Evolutionary conservation across 2,329 filamentous ascomycete species (phyloP).

Genomic region (Septoria linicola): DNA sequence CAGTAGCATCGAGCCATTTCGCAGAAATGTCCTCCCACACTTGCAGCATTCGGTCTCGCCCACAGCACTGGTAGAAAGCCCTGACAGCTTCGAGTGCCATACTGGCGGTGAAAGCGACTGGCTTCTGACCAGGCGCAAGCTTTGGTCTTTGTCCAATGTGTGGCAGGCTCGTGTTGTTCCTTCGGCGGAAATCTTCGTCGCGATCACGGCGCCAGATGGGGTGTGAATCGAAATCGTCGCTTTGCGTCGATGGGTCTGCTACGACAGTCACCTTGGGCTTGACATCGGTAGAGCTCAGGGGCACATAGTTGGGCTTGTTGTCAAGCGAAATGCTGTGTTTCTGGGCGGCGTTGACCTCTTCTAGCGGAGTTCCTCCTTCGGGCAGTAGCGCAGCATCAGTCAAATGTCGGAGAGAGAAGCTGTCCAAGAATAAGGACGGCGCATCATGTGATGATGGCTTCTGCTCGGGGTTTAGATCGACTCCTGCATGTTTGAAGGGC

Average conservation of each 20-base stretch:
- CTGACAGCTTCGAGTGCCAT: slow-evolving; percentile 60
- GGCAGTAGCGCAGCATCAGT: background rate
- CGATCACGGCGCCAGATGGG: slow-evolving; percentile 1
- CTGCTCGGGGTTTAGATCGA: background rate
- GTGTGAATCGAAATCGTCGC: slow-evolving; percentile 1
- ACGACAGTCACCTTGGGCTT: background rate
- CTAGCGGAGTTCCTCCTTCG: background rate
- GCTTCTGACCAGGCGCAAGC: background rate
- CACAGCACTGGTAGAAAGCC: slow-evolving; percentile 64
- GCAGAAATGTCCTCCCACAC: slow-evolving; percentile 52
- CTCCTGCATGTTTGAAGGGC: too few species aligned
- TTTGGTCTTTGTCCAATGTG: background rate
- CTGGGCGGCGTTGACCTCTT: background rate
- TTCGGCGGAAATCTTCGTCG: background rate
- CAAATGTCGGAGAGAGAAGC: background rate
- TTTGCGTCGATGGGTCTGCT: background rate
- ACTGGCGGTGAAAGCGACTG: slow-evolving; percentile 44
- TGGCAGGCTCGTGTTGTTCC: background rate
- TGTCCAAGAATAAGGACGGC: slow-evolving; percentile 8
- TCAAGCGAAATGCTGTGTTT: background rate
- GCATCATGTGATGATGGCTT: background rate
- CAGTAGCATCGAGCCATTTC: slow-evolving; percentile 36
- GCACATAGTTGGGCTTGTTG: background rate
- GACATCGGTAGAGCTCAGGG: background rate
- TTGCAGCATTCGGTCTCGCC: slow-evolving; percentile 52